phyloP scores from a whole-genome alignment of 257 asterid genomes.

The Agastache rugosa region DNA sequence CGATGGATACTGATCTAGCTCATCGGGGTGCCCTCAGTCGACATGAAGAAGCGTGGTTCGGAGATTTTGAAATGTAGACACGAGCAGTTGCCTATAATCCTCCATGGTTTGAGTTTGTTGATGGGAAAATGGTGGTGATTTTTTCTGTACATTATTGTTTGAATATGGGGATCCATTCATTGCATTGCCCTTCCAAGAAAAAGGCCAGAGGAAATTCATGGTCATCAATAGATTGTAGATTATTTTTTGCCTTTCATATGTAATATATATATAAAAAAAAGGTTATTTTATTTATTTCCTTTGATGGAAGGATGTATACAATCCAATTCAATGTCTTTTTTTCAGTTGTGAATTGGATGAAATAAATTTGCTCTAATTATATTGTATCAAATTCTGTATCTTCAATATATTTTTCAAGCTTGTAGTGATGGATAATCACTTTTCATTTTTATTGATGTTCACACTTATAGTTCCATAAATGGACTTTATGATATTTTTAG shows the following conservation, averaged over 20 bases:
- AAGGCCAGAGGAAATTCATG: constrained; percentile 23
- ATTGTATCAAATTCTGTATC: background rate
- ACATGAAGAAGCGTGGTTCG: constrained; percentile 24
- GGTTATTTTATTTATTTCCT: constrained; percentile 5
- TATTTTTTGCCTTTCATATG: background rate
- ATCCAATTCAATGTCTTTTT: background rate
- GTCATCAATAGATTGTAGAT: constrained; percentile 11
- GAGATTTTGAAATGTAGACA: constrained; percentile 8
- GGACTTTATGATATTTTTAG: too few relatives aligned
- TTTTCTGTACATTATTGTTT: constrained; percentile 38
- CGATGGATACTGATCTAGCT: background rate
- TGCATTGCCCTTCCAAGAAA: constrained; percentile 18
- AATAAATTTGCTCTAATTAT: background rate
- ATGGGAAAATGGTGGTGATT: constrained; percentile 25
- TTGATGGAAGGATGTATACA: background rate
- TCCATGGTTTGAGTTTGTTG: constrained; percentile 21
- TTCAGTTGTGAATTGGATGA: constrained; percentile 15
- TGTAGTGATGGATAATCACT: background rate
- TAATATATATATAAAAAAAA: background rate
- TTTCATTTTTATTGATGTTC: too few relatives aligned
- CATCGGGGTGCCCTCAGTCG: constrained; percentile 12
- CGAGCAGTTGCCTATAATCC: constrained; percentile 33
- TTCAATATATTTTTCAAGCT: background rate
- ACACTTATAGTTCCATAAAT: too few relatives aligned
- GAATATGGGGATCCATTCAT: constrained; percentile 19